A percentile compares a stretch with the other conserved stretches of the same genome.
These are phyloP conservation scores for Selaginella tamariscina DNA, from an alignment of 75 land plant genomes.

Conservation along the genomic window DNA sequence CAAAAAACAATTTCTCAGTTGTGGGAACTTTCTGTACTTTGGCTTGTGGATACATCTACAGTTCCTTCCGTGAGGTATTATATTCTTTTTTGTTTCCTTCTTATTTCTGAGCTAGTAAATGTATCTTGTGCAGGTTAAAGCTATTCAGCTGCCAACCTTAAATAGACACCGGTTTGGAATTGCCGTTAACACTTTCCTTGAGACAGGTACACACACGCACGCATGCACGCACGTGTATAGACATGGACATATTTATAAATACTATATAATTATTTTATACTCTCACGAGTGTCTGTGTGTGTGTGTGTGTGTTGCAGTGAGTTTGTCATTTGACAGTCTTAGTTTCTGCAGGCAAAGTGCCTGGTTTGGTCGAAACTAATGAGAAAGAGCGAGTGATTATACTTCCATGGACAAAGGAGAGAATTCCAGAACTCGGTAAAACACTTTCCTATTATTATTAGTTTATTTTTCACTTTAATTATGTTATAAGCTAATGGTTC, in stretches of 20 bases:
- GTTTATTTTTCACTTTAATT: neutral
- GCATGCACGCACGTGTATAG: neutral
- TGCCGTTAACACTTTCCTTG: slow-evolving; percentile 70
- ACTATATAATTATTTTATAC: neutral
- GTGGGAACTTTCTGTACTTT: slow-evolving; percentile 66
- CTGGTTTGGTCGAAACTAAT: slow-evolving; percentile 71
- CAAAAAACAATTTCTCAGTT: slow-evolving; percentile 77
- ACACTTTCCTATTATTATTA: neutral
- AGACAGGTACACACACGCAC: slow-evolving; percentile 50
- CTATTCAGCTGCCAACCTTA: slow-evolving; percentile 73
- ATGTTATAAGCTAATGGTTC: neutral
- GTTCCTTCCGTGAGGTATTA: slow-evolving; percentile 87
- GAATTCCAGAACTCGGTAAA: slow-evolving; percentile 61
- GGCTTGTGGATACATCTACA: slow-evolving; percentile 79
- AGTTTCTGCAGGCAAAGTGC: slow-evolving; percentile 55
- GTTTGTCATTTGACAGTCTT: neutral
- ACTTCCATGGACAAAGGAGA: slow-evolving; percentile 61
- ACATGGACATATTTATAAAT: neutral
- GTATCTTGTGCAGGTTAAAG: slow-evolving; percentile 46
- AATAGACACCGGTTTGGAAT: slow-evolving; percentile 75
- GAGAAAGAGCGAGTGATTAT: slow-evolving; percentile 48
- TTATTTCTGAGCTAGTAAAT: neutral
- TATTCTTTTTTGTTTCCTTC: neutral
- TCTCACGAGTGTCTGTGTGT: neutral
- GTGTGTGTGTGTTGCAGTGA: neutral